A percentile compares a stretch with the other conserved stretches of the same genome.
These are phyloP conservation scores for Leccinum boreale DNA, from an alignment of 768 basidiomycete genomes.

Conservation along the genomic window DNA sequence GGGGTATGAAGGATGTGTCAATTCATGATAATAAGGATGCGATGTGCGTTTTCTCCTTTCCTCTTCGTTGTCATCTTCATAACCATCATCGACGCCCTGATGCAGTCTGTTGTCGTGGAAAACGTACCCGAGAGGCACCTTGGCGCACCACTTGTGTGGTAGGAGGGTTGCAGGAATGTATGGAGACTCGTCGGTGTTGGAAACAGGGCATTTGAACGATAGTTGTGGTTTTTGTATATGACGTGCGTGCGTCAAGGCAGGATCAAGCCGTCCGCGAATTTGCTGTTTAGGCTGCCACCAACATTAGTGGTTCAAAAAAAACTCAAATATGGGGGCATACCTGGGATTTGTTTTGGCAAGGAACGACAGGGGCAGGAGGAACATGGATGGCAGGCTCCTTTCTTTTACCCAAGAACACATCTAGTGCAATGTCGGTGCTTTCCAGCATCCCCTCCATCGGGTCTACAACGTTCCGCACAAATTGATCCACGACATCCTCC, in stretches of 20 bases:
- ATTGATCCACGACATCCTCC: constrained; percentile 84
- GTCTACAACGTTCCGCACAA: constrained; percentile 75
- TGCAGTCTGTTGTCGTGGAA: constrained; percentile 31
- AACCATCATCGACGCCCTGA: constrained; percentile 18
- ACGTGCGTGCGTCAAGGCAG: constrained; percentile 69
- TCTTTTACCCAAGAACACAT: constrained; percentile 68
- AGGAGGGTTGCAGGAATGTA: constrained; percentile 64
- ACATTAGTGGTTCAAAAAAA: constrained; percentile 4
- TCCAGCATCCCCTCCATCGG: constrained; percentile 84
- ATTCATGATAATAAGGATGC: constrained; percentile 88
- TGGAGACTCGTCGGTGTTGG: constrained; percentile 53
- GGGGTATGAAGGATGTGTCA: constrained; percentile 70
- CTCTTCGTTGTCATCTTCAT: constrained; percentile 20
- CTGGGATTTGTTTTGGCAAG: constrained; percentile 29
- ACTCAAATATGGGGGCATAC: constrained; percentile 17
- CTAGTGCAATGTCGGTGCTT: constrained; percentile 79
- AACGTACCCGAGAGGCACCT: constrained; percentile 74
- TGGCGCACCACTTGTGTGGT: constrained; percentile 76
- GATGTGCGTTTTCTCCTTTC: constrained; percentile 26
- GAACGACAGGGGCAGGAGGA: constrained; percentile 35
- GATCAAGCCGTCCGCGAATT: constrained; percentile 47
- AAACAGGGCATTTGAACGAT: constrained; percentile 54
- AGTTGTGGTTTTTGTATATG: constrained; percentile 81
- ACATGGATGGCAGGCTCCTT: constrained; percentile 65
- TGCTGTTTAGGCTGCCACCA: constrained; percentile 30